Percentiles rank a stretch among this genome's conserved stretches.
phyloP scores from a whole-genome alignment of 805 yeast species.

The Metschnikowia baotianmanensis region DNA sequence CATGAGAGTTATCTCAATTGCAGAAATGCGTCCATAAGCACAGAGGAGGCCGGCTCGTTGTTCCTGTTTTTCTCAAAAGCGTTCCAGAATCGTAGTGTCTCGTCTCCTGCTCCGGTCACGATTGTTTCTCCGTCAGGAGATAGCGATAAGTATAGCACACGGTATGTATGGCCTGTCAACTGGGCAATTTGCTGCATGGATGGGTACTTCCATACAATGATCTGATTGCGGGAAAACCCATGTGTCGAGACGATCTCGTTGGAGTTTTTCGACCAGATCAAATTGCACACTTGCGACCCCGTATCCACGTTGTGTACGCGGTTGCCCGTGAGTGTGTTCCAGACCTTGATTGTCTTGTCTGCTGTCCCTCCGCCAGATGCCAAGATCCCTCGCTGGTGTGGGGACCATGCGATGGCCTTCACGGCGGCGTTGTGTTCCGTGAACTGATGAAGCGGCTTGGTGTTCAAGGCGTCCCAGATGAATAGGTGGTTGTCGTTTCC shows the following conservation, averaged over 20 bases:
- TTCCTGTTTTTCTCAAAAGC: conserved; percentile 76
- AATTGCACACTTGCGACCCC: conserved; percentile 93
- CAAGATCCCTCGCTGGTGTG: conserved; percentile 89
- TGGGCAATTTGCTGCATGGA: conserved; percentile 91
- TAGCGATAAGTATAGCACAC: conserved; percentile 85
- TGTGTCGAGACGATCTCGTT: conserved; percentile 93
- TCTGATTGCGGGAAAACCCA: conserved; percentile 88
- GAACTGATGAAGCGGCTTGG: conserved; percentile 69
- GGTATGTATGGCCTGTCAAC: conserved; percentile 88
- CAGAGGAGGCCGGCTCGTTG: conserved; percentile 59
- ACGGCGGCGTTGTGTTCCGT: conserved; percentile 92
- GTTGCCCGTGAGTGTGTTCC: conserved; percentile 84
- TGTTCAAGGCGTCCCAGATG: conserved; percentile 81
- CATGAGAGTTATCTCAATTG: conserved; percentile 66
- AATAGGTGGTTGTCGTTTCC: conserved; percentile 87
- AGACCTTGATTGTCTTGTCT: conserved; percentile 82
- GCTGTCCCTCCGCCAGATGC: conserved; percentile 98
- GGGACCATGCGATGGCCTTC: conserved; percentile 96
- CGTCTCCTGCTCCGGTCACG: conserved; percentile 99
- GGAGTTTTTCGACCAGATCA: conserved; percentile 89
- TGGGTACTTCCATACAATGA: conserved; percentile 92
- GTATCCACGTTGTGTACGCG: conserved; percentile 82
- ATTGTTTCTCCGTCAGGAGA: conserved; percentile 96
- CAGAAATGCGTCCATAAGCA: conserved; percentile 69
- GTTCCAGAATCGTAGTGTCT: conserved; percentile 93